A percentile compares a stretch with the other conserved stretches of the same genome.
phyloP scores from a whole-genome alignment of 2,329 filamentous ascomycete species.

The Hypoxylon sp. region DNA sequence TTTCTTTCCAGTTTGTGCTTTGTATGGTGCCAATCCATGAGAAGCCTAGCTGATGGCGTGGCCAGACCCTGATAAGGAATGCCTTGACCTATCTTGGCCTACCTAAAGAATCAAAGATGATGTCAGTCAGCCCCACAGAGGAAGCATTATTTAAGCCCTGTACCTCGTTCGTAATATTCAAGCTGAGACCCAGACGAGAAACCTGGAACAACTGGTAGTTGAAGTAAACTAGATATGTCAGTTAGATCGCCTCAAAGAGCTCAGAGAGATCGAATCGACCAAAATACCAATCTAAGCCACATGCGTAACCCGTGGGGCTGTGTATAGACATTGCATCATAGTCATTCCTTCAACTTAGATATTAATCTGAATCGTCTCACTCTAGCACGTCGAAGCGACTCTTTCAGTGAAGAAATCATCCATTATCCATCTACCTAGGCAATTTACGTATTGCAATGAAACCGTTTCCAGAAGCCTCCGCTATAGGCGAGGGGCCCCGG shows the following conservation, averaged over 20 bases:
- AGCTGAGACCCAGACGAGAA: not conserved
- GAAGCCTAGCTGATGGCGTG: not conserved
- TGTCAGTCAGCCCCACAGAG: constrained; percentile 2
- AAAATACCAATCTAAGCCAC: constrained; percentile 18
- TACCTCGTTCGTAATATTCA: not conserved
- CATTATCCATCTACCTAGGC: not conserved
- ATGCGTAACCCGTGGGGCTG: constrained; percentile 33
- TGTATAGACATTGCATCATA: constrained; percentile 31
- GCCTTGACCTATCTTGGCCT: too few relatives aligned
- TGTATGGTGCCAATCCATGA: not conserved
- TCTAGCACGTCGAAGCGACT: not conserved
- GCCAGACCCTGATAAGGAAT: not conserved
- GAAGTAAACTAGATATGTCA: constrained; percentile 13
- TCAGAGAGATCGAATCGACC: constrained; percentile 5
- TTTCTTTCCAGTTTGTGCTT: not conserved
- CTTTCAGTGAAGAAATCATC: constrained; percentile 5
- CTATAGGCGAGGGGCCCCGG: constrained; percentile 21
- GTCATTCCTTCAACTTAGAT: not conserved
- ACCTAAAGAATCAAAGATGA: constrained; percentile 3
- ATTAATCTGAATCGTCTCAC: constrained; percentile 2
- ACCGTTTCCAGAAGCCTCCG: constrained; percentile 48
- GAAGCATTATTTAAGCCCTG: not conserved
- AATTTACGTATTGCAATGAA: constrained; percentile 43
- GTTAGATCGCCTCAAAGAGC: not conserved
- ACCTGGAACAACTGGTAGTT: constrained; percentile 8